Evolutionary conservation across 202 grass and related monocot genomes (phyloP), one percentile per base, ranked within the genome.

Genomic region (Eragrostis tef): DNA sequence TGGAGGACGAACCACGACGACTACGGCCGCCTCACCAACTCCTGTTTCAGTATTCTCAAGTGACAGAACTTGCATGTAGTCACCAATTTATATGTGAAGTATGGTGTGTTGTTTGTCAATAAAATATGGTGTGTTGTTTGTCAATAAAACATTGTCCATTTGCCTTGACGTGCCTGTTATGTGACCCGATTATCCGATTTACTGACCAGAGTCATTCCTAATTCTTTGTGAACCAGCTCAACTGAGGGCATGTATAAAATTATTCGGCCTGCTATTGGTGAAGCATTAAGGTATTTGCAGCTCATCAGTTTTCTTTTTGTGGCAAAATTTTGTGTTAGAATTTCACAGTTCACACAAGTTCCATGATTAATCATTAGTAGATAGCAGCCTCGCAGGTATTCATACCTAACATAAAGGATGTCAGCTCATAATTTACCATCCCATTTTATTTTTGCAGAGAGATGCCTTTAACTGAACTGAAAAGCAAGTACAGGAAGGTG

Each of bases 401-500:
- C 20, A 56, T 81, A 22, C 75, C 36, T 59, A 34, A 34, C 68
- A 46, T 67, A 41, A 81, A 50, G 52, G 46, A 46, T 72, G 19
- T 0, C 0, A 41, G 46, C 64, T 79, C 7, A 3, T 71, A 57
- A 9, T 50, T 78, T 63, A 69, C 50, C 24, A 27, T 67, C 86
- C 56, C 57, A 67, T 86, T 85, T 44, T 91, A 75, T 45, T 86
- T 83, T 84, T 90, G 56, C 68, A 99, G 97, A 79, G 97, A 99
- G 57, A 99, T 99, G 97, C 74, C 74, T 74, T 79, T 78, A 65
- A 68, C 77, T 81, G 97, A 96, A 84, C 81, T 99, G 45, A 99
- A 90, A 86, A 80, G 81, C 67, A 99, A 99, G 91, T 99, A 99
- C 70, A 91, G 87, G 92, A 99, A 92, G 58, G 93, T 94, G 34